Evolutionary conservation across 2,329 filamentous ascomycete genomes (phyloP), one percentile per base, ranked within the genome.

Genomic region (Cordyceps pruinosa): DNA sequence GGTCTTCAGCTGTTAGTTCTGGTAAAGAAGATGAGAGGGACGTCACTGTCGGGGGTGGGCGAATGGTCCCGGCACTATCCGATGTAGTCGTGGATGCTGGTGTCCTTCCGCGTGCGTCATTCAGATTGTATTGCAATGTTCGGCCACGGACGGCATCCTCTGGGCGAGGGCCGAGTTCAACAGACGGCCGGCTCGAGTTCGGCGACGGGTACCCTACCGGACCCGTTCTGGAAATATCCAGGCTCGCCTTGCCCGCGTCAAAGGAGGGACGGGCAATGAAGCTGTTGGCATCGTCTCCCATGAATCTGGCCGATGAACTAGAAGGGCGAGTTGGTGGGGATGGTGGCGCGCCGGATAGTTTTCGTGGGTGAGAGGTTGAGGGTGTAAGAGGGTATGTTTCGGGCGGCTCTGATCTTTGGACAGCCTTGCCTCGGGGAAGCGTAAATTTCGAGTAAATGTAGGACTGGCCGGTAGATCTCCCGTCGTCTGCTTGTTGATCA

Each of bases 391-490:
- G 34, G 17, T 73, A 72, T 4, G n/a, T 42, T 58, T 86, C 84
- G 13, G 84, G 75, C 13, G 79, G 69, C 2, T 86, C 86, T 39
- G 83, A 79, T 58, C 90, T 81, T 60, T 95, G 86, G 7, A 95
- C 72, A 34, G 81, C 80, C 68, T 94, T 89, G 15, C 93, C 93
- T 60, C 93, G 83, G 1, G 94, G 93, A 30, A 97, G 77, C 1
- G 83, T 77, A 66, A 91, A 96, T 59, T 89, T 95, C 8, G 90
- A 87, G 69, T 97, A 94, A 17, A 89, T 88, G 68, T 96, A 96
- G 0, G 91, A 90, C 0, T 87, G 80, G 3, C 84, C 82, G 1
- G 78, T 78, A 8, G 75, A 73, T 61, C 66, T 75, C 17, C 64
- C 70, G 5, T 81, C 72, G 7, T 81, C 82, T 44, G 70, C 32